Percentiles rank a stretch among this genome's conserved stretches.
These are phyloP conservation scores for Cystobasidium tubakii DNA, from an alignment of 768 basidiomycete species.

Conservation along the genomic window DNA sequence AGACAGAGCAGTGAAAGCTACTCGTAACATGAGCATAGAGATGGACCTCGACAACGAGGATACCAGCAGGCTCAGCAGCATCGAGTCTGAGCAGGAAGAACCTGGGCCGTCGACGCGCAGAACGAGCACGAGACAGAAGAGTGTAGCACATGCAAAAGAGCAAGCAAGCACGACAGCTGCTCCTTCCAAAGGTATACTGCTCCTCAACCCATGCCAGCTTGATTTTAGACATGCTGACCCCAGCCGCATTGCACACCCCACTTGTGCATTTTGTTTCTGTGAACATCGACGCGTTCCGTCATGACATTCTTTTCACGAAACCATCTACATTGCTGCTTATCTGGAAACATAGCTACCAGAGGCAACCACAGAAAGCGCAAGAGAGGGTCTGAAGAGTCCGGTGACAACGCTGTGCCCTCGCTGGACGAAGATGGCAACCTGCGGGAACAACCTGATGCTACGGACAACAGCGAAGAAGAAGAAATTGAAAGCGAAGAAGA, in stretches of 20 bases:
- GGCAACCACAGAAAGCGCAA: neutral
- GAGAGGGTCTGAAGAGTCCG: neutral
- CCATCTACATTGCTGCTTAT: neutral
- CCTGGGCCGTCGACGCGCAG: neutral
- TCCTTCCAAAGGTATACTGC: neutral
- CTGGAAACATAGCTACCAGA: neutral
- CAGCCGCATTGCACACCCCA: neutral
- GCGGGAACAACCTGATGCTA: slow-evolving; percentile 9
- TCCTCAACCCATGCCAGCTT: too few species aligned
- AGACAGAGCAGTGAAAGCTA: neutral
- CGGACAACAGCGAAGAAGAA: slow-evolving; percentile 5
- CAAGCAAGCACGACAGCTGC: neutral
- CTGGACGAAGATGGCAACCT: slow-evolving; percentile 9
- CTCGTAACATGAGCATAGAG: neutral
- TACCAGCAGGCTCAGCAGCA: slow-evolving; percentile 11
- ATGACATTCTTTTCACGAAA: too few species aligned
- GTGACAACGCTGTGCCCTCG: slow-evolving; percentile 1
- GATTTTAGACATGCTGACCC: too few species aligned
- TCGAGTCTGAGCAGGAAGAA: neutral
- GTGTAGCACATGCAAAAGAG: neutral
- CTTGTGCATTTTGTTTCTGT: neutral
- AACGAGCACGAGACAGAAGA: slow-evolving; percentile 10
- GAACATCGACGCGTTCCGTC: slow-evolving; percentile 12
- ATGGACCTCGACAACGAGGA: slow-evolving; percentile 3
- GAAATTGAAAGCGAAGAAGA: slow-evolving; percentile 10